phyloP scores from a whole-genome alignment of 2,329 filamentous ascomycete genomes.

The Ascocoryne sarcoides region DNA sequence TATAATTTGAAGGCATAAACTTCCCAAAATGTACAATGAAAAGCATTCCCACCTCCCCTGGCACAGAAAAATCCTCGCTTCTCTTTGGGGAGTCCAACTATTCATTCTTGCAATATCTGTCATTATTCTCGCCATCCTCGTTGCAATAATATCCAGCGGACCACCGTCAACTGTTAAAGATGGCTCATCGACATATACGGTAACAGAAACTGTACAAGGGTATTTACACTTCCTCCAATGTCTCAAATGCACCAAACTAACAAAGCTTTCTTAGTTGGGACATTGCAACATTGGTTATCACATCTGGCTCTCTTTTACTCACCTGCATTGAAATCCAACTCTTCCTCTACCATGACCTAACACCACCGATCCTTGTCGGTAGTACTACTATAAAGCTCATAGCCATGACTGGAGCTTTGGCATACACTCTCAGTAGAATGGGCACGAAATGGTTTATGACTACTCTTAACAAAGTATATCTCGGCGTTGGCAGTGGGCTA shows the following conservation, averaged over 20 bases:
- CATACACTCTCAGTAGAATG: background rate
- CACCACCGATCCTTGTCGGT: background rate
- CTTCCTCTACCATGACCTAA: background rate
- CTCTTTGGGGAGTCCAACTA: background rate
- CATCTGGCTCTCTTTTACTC: background rate
- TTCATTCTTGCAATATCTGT: background rate
- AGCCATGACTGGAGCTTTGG: background rate
- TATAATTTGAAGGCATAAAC: too few relatives aligned
- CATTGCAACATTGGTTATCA: background rate
- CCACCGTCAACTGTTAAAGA: background rate
- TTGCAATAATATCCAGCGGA: background rate
- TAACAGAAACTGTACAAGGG: background rate
- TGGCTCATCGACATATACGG: background rate
- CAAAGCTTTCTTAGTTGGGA: background rate
- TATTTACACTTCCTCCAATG: background rate
- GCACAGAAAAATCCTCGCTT: background rate
- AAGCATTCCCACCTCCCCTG: background rate
- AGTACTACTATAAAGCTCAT: background rate
- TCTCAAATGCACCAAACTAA: background rate
- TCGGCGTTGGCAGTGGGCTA: background rate
- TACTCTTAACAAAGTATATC: background rate
- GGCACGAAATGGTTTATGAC: background rate
- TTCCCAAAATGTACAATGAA: too few relatives aligned
- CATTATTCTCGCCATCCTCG: background rate
- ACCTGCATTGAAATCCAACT: background rate